Evolutionary conservation across 1,139 yeast species (phyloP).

Genomic region (Pichia sp.): DNA sequence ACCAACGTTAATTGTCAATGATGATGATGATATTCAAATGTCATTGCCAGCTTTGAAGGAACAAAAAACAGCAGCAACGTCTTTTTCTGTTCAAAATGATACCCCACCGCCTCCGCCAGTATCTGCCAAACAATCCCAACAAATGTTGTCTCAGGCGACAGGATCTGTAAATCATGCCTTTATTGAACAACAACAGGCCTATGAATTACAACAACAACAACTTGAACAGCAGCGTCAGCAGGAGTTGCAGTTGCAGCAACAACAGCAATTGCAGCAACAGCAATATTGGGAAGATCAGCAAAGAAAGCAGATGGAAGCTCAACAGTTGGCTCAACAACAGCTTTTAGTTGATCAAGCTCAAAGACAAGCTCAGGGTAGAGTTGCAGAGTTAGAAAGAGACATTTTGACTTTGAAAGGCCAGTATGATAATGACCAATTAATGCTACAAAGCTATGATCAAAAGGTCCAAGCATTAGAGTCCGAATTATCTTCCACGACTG

Average conservation of each 20-base stretch:
- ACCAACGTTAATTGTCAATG: conserved; percentile 59
- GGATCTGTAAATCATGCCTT: conserved; percentile 17
- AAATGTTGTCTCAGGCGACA: conserved; percentile 32
- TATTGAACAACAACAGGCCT: conserved; percentile 29
- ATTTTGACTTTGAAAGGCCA: conserved; percentile 68
- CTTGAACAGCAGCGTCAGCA: conserved; percentile 41
- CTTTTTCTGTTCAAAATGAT: conserved; percentile 1
- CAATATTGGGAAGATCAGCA: conserved; percentile 62
- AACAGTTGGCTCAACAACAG: conserved; percentile 70
- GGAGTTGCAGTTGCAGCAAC: conserved; percentile 33
- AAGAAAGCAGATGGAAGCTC: conserved; percentile 66
- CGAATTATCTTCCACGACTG: conserved; percentile 55
- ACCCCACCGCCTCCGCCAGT: conserved; percentile 4
- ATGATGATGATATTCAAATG: conserved; percentile 31
- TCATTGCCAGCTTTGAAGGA: conserved; percentile 11
- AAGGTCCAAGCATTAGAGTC: conserved; percentile 77
- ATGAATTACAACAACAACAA: conserved; percentile 43
- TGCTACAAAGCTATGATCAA: conserved; percentile 82
- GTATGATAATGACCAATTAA: conserved; percentile 77
- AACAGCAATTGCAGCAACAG: conserved; percentile 55
- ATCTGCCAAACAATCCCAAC: conserved; percentile 25
- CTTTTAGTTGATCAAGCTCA: conserved; percentile 62
- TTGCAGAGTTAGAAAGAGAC: conserved; percentile 77
- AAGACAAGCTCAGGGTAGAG: conserved; percentile 70
- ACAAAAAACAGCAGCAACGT: conserved; percentile 20